Conservation (phyloP, 2,329 filamentous ascomycete genomes). For the Penicillium psychrosexuale region DNA sequence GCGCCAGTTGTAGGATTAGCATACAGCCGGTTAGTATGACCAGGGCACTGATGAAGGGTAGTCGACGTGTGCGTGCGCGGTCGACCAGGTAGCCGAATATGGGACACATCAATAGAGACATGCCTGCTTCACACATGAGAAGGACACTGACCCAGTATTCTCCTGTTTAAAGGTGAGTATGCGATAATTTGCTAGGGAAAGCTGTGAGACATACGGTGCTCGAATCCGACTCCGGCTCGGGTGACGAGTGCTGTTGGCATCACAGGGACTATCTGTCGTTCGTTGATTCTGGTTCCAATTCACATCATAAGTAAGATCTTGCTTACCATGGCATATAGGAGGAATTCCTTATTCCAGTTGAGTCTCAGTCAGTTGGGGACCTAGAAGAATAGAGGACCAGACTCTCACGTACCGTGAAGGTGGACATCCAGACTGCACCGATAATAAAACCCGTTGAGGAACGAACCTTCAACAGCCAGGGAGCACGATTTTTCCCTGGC, state of each 20-base stretch:
- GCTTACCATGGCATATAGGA: slow-evolving; percentile 32
- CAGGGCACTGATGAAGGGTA: slow-evolving; percentile 58
- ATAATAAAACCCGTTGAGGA: slow-evolving; percentile 60
- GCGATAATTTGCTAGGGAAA: no score
- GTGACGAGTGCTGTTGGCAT: slow-evolving; percentile 28
- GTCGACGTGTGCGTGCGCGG: slow-evolving; percentile 44
- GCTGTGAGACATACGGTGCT: slow-evolving; percentile 21
- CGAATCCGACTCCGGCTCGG: slow-evolving; percentile 23
- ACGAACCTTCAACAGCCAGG: slow-evolving; percentile 48
- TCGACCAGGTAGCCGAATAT: slow-evolving; percentile 31
- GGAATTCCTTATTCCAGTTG: slow-evolving; percentile 22
- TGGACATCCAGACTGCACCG: slow-evolving; percentile 49
- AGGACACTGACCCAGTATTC: slow-evolving; percentile 32
- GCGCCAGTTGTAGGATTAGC: slow-evolving; percentile 52
- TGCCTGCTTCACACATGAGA: slow-evolving; percentile 29
- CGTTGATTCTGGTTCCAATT: not conserved
- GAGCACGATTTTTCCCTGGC: slow-evolving; percentile 8
- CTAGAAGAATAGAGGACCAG: not conserved
- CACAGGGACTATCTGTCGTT: slow-evolving; percentile 29
- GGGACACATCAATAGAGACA: slow-evolving; percentile 28
- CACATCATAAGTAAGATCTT: not conserved
- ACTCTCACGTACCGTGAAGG: slow-evolving; percentile 26
- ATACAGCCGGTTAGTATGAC: slow-evolving; percentile 54
- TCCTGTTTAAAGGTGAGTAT: slow-evolving; percentile 12
- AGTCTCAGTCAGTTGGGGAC: not conserved